phyloP scores from a whole-genome alignment of 352 stramenopile genomes.

The Globisporangium solare region DNA sequence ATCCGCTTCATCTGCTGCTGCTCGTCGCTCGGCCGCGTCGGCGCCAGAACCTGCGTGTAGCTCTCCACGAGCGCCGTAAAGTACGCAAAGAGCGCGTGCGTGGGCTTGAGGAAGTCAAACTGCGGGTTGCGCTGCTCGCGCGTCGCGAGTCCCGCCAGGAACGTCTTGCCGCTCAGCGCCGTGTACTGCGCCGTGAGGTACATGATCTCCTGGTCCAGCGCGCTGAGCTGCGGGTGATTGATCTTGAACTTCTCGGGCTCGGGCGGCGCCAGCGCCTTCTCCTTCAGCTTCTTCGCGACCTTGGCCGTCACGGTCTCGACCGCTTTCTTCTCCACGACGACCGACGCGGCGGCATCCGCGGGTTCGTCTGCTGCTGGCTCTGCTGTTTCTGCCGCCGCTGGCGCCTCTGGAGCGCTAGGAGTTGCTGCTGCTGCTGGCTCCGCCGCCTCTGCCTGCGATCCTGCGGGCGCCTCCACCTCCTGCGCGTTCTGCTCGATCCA shows the following conservation, averaged over 20 bases:
- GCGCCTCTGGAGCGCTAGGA: neutral
- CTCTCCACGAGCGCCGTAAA: slow-evolving; percentile 97
- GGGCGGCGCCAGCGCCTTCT: slow-evolving; percentile 68
- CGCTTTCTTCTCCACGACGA: slow-evolving; percentile 85
- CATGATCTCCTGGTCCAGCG: slow-evolving; percentile 96
- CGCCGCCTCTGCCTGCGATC: slow-evolving; percentile 18
- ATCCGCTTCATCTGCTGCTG: slow-evolving; percentile 61
- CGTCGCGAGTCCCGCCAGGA: slow-evolving; percentile 92
- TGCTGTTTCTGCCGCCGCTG: slow-evolving; percentile 10
- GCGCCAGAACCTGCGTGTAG: slow-evolving; percentile 90
- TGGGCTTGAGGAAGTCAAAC: slow-evolving; percentile 98
- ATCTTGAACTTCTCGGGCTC: slow-evolving; percentile 79
- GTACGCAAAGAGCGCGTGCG: slow-evolving; percentile 96
- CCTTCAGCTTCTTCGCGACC: slow-evolving; percentile 90
- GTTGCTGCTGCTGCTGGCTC: slow-evolving; percentile 17
- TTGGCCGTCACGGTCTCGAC: slow-evolving; percentile 78
- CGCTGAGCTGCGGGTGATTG: slow-evolving; percentile 86
- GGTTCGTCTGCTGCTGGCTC: slow-evolving; percentile 20
- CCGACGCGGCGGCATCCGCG: slow-evolving; percentile 20
- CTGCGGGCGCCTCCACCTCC: slow-evolving; percentile 1
- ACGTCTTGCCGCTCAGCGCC: slow-evolving; percentile 92
- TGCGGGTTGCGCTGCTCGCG: slow-evolving; percentile 96
- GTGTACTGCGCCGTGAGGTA: slow-evolving; percentile 98
- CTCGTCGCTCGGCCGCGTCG: slow-evolving; percentile 17
- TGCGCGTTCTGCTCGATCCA: slow-evolving; percentile 54